A percentile compares a stretch with the other conserved stretches of the same genome.
These are phyloP conservation scores for Nemania diffusa DNA, from an alignment of 2,329 filamentous ascomycete species.

Conservation along the genomic window DNA sequence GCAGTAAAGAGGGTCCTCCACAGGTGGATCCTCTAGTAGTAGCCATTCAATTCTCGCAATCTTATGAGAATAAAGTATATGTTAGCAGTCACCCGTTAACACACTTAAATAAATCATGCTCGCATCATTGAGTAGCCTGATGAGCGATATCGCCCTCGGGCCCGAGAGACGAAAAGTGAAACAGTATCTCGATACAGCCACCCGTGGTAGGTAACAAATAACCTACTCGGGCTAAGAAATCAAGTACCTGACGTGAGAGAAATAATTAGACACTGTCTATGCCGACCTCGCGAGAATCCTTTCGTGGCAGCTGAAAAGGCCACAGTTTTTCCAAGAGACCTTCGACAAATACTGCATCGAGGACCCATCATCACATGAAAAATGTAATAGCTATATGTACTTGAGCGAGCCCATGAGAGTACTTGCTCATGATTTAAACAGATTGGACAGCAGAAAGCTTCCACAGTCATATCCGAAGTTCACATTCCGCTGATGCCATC, in stretches of 20 bases:
- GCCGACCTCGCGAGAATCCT: conserved; percentile 12
- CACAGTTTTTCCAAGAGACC: background rate
- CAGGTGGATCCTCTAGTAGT: too few relatives aligned
- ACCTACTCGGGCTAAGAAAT: background rate
- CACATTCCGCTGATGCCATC: background rate
- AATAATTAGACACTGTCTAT: background rate
- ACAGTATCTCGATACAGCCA: conserved; percentile 12
- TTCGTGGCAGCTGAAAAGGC: background rate
- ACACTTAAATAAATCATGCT: conserved; percentile 4
- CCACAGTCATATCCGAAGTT: conserved; percentile 12
- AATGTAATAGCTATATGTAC: conserved; percentile 8
- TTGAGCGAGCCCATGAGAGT: background rate
- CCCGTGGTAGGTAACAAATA: conserved; percentile 11
- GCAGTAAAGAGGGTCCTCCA: too few relatives aligned
- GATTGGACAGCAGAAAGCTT: conserved; percentile 24
- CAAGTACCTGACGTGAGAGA: background rate
- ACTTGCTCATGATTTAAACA: conserved; percentile 1
- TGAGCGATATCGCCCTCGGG: conserved; percentile 7
- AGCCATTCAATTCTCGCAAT: too few relatives aligned
- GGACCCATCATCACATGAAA: background rate
- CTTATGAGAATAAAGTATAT: too few relatives aligned
- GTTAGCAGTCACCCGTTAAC: too few relatives aligned
- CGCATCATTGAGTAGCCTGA: background rate
- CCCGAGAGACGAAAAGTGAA: conserved; percentile 18
- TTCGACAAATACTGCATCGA: conserved; percentile 23